These are phyloP conservation scores for Acanthamoeba rhysodes DNA, from an alignment of 208 protist species.

Conservation along the genomic window DNA sequence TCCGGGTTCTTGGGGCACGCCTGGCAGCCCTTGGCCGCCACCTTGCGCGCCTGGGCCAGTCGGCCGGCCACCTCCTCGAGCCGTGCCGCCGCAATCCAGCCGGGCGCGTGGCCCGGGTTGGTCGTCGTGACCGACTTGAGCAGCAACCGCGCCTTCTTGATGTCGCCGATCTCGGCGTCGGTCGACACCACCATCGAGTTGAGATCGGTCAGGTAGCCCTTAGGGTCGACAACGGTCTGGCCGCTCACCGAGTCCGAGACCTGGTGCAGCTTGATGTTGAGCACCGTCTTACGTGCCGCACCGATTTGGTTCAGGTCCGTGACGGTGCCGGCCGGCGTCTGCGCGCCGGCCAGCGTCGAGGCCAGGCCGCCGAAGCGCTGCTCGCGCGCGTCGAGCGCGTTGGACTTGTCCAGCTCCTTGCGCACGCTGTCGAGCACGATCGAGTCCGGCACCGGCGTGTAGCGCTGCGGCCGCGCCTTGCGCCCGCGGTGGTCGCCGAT, in stretches of 20 bases:
- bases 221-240: constrained; percentile 94
- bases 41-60: constrained; percentile 89
- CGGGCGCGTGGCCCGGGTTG: constrained; percentile 90
- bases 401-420: constrained; percentile 64
- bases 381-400: constrained; percentile 10
- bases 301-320: constrained; percentile 92
- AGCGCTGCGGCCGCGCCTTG: constrained; percentile 73
- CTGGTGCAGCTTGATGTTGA: constrained; percentile 88
- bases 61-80: constrained; percentile 94
- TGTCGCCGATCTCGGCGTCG: constrained; percentile 90
- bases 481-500: constrained; percentile 82
- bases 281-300: constrained; percentile 87
- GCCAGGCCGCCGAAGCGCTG: constrained; percentile 9
- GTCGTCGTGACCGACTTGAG: constrained; percentile 90
- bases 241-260: constrained; percentile 92
- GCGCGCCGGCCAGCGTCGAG: constrained; percentile 12
- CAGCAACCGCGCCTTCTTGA: constrained; percentile 93
- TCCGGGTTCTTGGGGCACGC: constrained; percentile 91
- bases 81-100: constrained; percentile 93
- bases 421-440: constrained; percentile 70
- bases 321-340: constrained; percentile 73
- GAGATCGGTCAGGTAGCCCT: constrained; percentile 94
- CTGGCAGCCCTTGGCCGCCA: constrained; percentile 92
- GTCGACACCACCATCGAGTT: constrained; percentile 82
- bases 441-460: constrained; percentile 84